phyloP scores from a whole-genome alignment of 2,329 filamentous ascomycete genomes.

The Nemania sp. region DNA sequence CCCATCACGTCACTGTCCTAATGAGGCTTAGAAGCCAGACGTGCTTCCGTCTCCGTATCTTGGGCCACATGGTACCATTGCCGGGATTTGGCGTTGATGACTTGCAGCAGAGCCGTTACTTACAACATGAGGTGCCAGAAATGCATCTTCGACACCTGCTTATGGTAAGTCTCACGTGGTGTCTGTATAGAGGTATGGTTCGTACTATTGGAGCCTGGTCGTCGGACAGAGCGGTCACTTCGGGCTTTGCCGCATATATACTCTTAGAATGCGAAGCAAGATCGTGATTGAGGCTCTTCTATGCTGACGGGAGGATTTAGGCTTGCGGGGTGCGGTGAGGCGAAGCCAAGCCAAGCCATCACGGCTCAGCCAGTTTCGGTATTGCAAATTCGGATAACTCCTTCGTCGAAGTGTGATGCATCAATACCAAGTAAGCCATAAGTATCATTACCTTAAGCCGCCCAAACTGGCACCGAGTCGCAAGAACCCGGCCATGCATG shows the following conservation, averaged over 20 bases:
- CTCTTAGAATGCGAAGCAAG: background rate
- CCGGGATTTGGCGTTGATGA: constrained; percentile 18
- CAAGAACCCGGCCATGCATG: background rate
- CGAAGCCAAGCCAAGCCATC: constrained; percentile 1
- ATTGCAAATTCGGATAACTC: too few species aligned
- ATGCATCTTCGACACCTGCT: constrained; percentile 1
- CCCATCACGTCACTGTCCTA: constrained; percentile 13
- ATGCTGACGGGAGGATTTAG: background rate
- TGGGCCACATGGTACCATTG: constrained; percentile 5
- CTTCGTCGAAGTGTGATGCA: too few species aligned
- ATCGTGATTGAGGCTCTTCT: background rate
- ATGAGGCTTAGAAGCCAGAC: background rate
- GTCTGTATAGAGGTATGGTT: background rate
- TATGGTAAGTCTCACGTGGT: constrained; percentile 12
- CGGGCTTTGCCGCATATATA: background rate
- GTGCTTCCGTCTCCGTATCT: constrained; percentile 1
- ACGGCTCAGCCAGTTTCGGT: background rate
- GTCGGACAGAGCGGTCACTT: background rate
- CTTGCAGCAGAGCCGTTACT: constrained; percentile 15
- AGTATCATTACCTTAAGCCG: too few species aligned
- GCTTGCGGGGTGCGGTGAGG: background rate
- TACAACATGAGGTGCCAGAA: too few species aligned
- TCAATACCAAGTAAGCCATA: too few species aligned
- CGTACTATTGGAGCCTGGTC: background rate
- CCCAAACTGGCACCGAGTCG: too few species aligned